phyloP scores from a whole-genome alignment of 2,329 filamentous ascomycete species.

The Diaporthe australafricana region DNA sequence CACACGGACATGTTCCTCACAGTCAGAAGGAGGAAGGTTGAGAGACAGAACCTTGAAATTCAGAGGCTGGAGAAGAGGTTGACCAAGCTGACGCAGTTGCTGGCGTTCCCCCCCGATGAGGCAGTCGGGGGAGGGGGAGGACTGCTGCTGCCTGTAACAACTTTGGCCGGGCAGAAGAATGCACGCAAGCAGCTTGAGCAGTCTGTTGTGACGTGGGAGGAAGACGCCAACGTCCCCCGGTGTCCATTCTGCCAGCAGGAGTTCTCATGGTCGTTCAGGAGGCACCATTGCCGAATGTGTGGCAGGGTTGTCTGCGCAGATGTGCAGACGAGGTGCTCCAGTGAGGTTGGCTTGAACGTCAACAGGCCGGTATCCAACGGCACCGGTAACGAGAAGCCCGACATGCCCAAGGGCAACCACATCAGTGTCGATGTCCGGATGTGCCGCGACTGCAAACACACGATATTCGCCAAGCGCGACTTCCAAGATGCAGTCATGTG shows the following conservation, averaged over 20 bases:
- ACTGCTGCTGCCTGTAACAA: constrained; percentile 70
- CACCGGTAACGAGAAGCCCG: constrained; percentile 56
- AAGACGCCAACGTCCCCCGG: constrained; percentile 81
- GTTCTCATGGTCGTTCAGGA: constrained; percentile 91
- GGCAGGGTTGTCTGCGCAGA: constrained; percentile 95
- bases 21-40: constrained; percentile 81
- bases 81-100: constrained; percentile 86
- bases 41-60: constrained; percentile 87
- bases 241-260: constrained; percentile 98
- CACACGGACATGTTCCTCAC: constrained; percentile 78
- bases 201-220: constrained; percentile 94
- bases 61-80: constrained; percentile 91
- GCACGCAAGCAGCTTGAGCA: constrained; percentile 87
- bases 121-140: constrained; percentile 59
- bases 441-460: constrained; percentile 85
- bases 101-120: constrained; percentile 81
- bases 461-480: constrained; percentile 75
- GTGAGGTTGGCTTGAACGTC: constrained; percentile 84
- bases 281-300: constrained; percentile 95
- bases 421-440: constrained; percentile 86
- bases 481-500: constrained; percentile 77
- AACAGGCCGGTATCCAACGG: constrained; percentile 41
- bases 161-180: constrained; percentile 76
- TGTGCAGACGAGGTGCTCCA: constrained; percentile 84
- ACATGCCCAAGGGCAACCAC: constrained; percentile 51